phyloP scores from a whole-genome alignment of 441 rosid genomes.

The Macaranga tanarius region DNA sequence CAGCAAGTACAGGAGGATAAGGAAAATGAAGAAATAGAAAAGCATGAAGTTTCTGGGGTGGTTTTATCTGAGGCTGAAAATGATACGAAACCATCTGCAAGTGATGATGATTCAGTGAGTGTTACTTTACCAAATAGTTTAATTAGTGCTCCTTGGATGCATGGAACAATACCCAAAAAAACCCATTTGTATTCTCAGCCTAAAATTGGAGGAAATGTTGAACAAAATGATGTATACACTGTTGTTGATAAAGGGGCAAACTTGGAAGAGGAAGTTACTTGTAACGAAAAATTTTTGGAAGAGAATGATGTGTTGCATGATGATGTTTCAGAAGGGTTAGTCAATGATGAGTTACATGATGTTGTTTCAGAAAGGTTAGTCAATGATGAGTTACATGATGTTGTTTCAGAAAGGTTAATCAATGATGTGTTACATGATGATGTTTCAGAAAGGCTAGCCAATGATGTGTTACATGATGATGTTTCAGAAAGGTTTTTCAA shows the following conservation, averaged over 20 bases:
- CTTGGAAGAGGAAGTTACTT: slow-evolving; percentile 18
- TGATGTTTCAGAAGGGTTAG: slow-evolving; percentile 11
- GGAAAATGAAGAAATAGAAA: slow-evolving; percentile 21
- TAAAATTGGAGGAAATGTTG: slow-evolving; percentile 13
- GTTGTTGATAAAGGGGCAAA: slow-evolving; percentile 20
- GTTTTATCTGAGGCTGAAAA: slow-evolving; percentile 24
- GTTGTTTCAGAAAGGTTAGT: background rate
- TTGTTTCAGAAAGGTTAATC: background rate
- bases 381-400: background rate
- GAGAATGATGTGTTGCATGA: background rate
- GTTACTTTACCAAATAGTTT: slow-evolving; percentile 33
- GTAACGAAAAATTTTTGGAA: background rate
- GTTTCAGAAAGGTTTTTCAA: slow-evolving; percentile 8
- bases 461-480: slow-evolving; percentile 5
- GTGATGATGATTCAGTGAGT: slow-evolving; percentile 31
- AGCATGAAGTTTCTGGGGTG: slow-evolving; percentile 22
- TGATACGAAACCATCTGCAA: slow-evolving; percentile 20
- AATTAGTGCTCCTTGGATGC: slow-evolving; percentile 64
- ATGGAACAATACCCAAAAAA: slow-evolving; percentile 31
- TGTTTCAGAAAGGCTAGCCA: slow-evolving; percentile 10
- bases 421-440: background rate
- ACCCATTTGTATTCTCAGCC: slow-evolving; percentile 25
- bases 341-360: slow-evolving; percentile 7
- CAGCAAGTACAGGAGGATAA: slow-evolving; percentile 25
- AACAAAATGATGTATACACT: background rate